phyloP scores from a whole-genome alignment of 1,139 yeast species.

The Nakaseomyces kungkrabaensis region DNA sequence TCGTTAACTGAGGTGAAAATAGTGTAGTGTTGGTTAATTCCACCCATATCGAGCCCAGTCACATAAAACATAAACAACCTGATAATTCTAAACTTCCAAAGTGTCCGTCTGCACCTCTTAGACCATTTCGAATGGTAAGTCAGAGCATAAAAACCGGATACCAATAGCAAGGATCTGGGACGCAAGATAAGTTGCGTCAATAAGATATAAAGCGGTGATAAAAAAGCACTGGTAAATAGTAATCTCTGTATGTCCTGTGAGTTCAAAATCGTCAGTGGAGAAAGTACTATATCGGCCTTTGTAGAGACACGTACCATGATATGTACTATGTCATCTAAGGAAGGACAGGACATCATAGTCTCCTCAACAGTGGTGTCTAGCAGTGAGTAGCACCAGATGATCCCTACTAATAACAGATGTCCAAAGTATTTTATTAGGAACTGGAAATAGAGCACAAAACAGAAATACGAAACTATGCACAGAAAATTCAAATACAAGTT shows the following conservation, averaged over 20 bases:
- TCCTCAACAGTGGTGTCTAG: conserved; percentile 41
- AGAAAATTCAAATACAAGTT: conserved; percentile 69
- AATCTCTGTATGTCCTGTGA: conserved; percentile 72
- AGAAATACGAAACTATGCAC: conserved; percentile 45
- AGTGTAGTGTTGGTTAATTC: conserved; percentile 31
- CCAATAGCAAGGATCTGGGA: conserved; percentile 58
- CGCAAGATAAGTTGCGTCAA: conserved; percentile 55
- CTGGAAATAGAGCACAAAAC: conserved; percentile 70
- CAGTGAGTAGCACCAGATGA: conserved; percentile 57
- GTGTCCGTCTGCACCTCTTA: conserved; percentile 60
- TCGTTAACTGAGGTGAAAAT: conserved; percentile 24
- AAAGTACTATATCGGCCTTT: conserved; percentile 63
- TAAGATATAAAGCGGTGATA: conserved; percentile 77
- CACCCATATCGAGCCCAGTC: conserved; percentile 80
- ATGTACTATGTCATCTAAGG: conserved; percentile 80
- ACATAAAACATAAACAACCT: conserved; percentile 67
- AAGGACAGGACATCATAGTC: conserved; percentile 61
- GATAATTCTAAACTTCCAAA: conserved; percentile 73
- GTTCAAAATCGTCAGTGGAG: conserved; percentile 68
- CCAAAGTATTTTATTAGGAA: conserved; percentile 66
- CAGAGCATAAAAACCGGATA: conserved; percentile 52
- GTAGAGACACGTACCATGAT: conserved; percentile 65
- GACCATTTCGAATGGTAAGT: conserved; percentile 83
- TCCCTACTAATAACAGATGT: conserved; percentile 62
- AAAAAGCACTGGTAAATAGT: conserved; percentile 71